Evolutionary conservation across 208 protist species (phyloP).

Genomic region (Leishmania guyanensis): DNA sequence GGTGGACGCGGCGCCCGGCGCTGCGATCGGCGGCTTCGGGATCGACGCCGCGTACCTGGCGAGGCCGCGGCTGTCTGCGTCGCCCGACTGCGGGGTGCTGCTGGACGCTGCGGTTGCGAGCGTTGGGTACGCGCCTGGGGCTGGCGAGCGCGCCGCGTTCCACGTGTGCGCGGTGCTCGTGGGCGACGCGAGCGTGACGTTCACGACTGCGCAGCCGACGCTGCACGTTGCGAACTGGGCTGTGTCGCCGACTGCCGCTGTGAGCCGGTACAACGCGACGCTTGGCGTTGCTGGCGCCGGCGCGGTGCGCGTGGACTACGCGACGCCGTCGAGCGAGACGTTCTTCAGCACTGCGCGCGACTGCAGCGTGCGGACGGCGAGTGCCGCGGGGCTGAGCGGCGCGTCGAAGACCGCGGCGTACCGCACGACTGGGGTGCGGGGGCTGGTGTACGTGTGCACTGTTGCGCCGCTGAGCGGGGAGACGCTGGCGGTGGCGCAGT

Average conservation of each 20-base stretch:
- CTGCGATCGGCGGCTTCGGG: conserved; percentile 46
- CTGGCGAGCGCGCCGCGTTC: conserved; percentile 40
- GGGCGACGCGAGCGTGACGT: conserved; percentile 35
- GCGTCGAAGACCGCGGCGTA: conserved; percentile 4
- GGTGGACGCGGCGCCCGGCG: conserved; percentile 35
- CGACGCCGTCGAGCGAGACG: conserved; percentile 41
- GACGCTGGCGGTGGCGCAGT: conserved; percentile 30
- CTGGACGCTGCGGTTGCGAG: conserved; percentile 24
- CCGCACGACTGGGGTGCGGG: conserved; percentile 25
- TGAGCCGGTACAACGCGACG: conserved; percentile 40
- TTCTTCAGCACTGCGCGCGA: conserved; percentile 40
- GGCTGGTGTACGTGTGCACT: conserved; percentile 60
- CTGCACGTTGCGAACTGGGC: conserved; percentile 51
- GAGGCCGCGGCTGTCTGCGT: conserved; percentile 34
- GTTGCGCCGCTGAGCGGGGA: conserved; percentile 15
- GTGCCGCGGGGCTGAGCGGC: conserved; percentile 16
- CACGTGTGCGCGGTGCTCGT: conserved; percentile 55
- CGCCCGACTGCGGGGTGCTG: conserved; percentile 33
- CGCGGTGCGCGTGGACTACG: conserved; percentile 47
- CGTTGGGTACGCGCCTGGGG: conserved; percentile 44
- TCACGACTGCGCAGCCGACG: conserved; percentile 55
- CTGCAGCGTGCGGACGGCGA: conserved; percentile 31
- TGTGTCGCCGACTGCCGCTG: conserved; percentile 37
- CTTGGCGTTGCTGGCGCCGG: conserved; percentile 15
- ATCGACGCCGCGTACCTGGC: conserved; percentile 41